Base-by-base conservation (phyloP, 2,329 filamentous ascomycete species). In the Teratosphaeria destructans region DNA sequence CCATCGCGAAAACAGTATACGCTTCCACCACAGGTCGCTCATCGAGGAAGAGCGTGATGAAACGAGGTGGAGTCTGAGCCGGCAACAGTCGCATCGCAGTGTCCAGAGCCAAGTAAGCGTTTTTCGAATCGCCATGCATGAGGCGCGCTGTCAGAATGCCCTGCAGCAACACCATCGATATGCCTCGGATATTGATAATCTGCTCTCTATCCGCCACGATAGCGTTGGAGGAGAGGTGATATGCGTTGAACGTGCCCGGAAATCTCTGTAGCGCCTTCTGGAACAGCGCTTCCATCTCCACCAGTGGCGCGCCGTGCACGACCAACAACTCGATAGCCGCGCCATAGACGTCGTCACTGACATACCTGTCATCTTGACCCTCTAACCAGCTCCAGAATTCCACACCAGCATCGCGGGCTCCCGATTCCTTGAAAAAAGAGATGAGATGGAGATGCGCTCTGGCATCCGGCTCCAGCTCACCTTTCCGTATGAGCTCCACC, bases 71-170 rank as follows among this genome's bases (percentile, higher is more conserved):
- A 1, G 75, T 66, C 26, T 73, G 68, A 0, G 71, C 72, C 1
- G 79, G 79, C 60, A 74, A 76, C 5, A 82, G 70, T 29, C 79
- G 73, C 5, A 81, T 66, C 2, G 72, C 71, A 10, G 77, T 77
- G 65, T 82, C 80, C 3, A 82, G 69, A 4, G 73, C 76, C 19
- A 82, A 71, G 61, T 82, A 82, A 1, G 79, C 77, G 10, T 72
- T 74, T 43, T 69, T 73, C 70, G 78, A 77, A 57, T 81, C 76
- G 19, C 77, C 74, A 35, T 72, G 66, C 4, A 77, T 64, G 3
- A 81, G 61, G 52, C 79, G 74, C 3, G 79, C 79, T 1, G 72
- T 76, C 52, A 77, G 67, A 53, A 82, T 81, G 5, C 77, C 77
- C 62, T 78, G 76, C 2, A 82, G 68, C 11, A 82, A 68, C 26